phyloP scores from a whole-genome alignment of 2,329 filamentous ascomycete species.

The Biscogniauxia mediterranea region DNA sequence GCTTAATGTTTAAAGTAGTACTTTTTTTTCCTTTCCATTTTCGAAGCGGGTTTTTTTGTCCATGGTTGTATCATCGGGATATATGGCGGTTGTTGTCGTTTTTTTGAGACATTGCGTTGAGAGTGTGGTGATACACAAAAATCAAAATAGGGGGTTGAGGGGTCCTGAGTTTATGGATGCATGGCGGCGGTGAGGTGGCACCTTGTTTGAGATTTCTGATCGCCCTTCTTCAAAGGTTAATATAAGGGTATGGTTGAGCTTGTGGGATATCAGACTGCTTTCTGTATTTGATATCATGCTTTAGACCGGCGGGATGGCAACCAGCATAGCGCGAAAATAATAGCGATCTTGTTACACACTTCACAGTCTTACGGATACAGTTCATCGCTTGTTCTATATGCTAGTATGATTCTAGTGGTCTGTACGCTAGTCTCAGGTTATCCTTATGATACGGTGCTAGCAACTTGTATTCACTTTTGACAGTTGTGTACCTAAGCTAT shows the following conservation, averaged over 20 bases:
- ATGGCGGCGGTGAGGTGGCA: not conserved
- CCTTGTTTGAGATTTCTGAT: too few species aligned
- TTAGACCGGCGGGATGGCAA: not conserved
- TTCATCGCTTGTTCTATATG: not conserved
- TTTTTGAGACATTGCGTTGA: not conserved
- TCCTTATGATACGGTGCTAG: too few species aligned
- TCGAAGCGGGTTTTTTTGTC: not conserved
- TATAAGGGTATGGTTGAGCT: not conserved
- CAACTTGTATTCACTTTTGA: too few species aligned
- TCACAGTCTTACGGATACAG: not conserved
- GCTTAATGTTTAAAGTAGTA: slow-evolving; percentile 3
- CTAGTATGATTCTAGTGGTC: not conserved
- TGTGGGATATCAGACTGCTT: not conserved
- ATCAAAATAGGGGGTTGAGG: not conserved
- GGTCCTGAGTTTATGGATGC: not conserved
- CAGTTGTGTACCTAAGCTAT: too few species aligned
- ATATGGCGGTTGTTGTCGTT: too few species aligned
- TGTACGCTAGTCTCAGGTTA: too few species aligned
- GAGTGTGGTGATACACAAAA: not conserved
- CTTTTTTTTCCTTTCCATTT: too few species aligned
- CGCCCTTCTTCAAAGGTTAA: not conserved
- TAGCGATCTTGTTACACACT: not conserved
- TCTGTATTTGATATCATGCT: not conserved
- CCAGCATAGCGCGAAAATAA: not conserved
- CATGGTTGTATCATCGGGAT: not conserved